phyloP scores from a whole-genome alignment of 192 early-diverging fungal species.

The Ramicandelaber brevisporus region DNA sequence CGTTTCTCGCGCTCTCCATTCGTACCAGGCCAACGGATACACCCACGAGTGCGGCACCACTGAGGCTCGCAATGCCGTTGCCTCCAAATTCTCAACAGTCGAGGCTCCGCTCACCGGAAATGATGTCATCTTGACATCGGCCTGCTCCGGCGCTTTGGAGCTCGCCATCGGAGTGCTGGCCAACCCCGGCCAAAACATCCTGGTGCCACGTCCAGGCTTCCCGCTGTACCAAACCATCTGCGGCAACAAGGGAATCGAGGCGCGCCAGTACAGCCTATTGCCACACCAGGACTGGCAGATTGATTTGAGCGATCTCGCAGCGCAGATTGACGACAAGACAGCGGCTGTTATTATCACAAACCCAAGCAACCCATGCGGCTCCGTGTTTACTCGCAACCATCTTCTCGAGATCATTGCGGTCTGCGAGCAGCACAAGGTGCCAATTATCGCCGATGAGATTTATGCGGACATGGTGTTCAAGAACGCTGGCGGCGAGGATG shows the following conservation, averaged over 20 bases:
- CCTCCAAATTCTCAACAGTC: slow-evolving; percentile 31
- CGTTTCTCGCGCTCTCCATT: slow-evolving; percentile 33
- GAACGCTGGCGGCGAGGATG: slow-evolving; percentile 5
- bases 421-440: slow-evolving; percentile 46
- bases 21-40: slow-evolving; percentile 67
- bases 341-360: slow-evolving; percentile 67
- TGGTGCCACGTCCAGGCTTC: slow-evolving; percentile 66
- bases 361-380: slow-evolving; percentile 82
- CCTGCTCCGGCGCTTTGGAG: slow-evolving; percentile 53
- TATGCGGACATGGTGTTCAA: slow-evolving; percentile 74
- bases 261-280: slow-evolving; percentile 54
- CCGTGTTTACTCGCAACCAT: slow-evolving; percentile 48
- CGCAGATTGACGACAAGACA: slow-evolving; percentile 58
- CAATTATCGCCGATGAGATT: slow-evolving; percentile 75
- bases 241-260: slow-evolving; percentile 45
- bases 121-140: slow-evolving; percentile 61
- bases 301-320: slow-evolving; percentile 53
- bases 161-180: slow-evolving; percentile 43
- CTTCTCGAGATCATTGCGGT: slow-evolving; percentile 41
- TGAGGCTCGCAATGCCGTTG: slow-evolving; percentile 46
- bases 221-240: slow-evolving; percentile 65
- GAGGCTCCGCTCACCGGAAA: slow-evolving; percentile 39
- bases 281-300: slow-evolving; percentile 61
- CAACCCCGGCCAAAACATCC: slow-evolving; percentile 59
- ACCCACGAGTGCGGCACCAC: slow-evolving; percentile 40